Evolutionary conservation across 768 basidiomycete genomes (phyloP), one percentile per base, ranked within the genome.

Genomic region (Boletus rubescentipes): DNA sequence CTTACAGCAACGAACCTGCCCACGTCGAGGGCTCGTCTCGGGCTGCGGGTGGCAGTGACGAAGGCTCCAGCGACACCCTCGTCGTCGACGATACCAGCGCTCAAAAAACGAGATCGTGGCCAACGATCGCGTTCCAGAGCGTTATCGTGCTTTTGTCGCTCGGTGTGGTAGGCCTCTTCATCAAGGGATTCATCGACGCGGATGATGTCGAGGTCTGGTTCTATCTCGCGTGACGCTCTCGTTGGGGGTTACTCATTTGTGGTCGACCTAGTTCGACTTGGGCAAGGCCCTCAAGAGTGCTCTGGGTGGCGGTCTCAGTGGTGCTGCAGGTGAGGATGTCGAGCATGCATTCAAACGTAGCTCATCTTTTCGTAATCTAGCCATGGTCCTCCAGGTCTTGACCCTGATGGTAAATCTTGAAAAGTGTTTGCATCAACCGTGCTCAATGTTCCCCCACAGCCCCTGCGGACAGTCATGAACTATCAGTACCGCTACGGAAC

Each of bases 391-490:
- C 6, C 96, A 98, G 67, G 96, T 98, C 16, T 69, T 97, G 46
- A 83, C 86, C 1, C 79, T 96, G 54, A 97, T 97, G 93, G 75
- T 72, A 58, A 46, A 54, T 42, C 3, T 30, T 23, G 38, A 26
- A 32, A 15, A 31, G 21, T 26, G 5, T 20, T 3, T 23, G 29
- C 29, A 35, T 14, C 20, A 21, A 46, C 20, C 39, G 2, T 42
- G 14, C 42, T 31, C 52, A 55, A 38, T 55, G 12, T 23, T 35
- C n/a, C 29, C 26, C 43, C 39, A 12, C 49, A 88, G 88, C 93
- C 93, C 6, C 71, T 96, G n/a, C 83, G 93, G n/a, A 97, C 95
- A 3, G 80, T 94, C 51, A 98, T 98, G 96, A 98, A 98, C 76
- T 97, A 91, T 67, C 93, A 94, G 73, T 93, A 94, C 68, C 83